These are phyloP conservation scores for Boletus calvinii DNA, from an alignment of 1,284 basidiomycete genomes.

Conservation along the genomic window DNA sequence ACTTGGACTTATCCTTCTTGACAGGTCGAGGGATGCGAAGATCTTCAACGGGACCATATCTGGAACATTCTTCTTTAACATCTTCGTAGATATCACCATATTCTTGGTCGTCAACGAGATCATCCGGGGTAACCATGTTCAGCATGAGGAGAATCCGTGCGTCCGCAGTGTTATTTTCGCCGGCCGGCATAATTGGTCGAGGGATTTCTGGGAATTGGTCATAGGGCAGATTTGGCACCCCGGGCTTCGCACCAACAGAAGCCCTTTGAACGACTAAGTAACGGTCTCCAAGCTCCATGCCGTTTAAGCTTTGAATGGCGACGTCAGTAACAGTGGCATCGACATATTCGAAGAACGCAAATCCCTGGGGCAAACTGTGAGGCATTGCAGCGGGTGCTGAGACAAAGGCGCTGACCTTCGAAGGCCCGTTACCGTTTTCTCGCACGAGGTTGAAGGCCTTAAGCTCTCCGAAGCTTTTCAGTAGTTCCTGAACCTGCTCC, in stretches of 20 bases:
- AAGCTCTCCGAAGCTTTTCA: conserved; percentile 96
- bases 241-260: conserved; percentile 84
- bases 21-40: conserved; percentile 87
- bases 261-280: conserved; percentile 96
- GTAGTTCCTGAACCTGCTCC: conserved; percentile 96
- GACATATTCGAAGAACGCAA: conserved; percentile 98
- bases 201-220: conserved; percentile 75
- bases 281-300: conserved; percentile 98
- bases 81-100: conserved; percentile 95
- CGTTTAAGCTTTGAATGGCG: conserved; percentile 94
- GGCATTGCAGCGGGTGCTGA: neutral
- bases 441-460: conserved; percentile 98
- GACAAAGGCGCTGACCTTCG: conserved; percentile 61
- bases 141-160: conserved; percentile 92
- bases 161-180: conserved; percentile 55
- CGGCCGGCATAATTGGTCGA: conserved; percentile 81
- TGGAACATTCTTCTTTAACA: conserved; percentile 88
- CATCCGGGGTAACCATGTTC: conserved; percentile 98
- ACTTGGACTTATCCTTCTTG: conserved; percentile 81
- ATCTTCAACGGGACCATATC: conserved; percentile 82
- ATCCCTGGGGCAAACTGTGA: conserved; percentile 61
- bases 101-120: conserved; percentile 88
- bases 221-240: conserved; percentile 62
- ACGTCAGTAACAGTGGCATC: conserved; percentile 89
- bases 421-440: conserved; percentile 84